phyloP scores from a whole-genome alignment of 1,139 yeast species.

The Sugiyamaella xylanicola region DNA sequence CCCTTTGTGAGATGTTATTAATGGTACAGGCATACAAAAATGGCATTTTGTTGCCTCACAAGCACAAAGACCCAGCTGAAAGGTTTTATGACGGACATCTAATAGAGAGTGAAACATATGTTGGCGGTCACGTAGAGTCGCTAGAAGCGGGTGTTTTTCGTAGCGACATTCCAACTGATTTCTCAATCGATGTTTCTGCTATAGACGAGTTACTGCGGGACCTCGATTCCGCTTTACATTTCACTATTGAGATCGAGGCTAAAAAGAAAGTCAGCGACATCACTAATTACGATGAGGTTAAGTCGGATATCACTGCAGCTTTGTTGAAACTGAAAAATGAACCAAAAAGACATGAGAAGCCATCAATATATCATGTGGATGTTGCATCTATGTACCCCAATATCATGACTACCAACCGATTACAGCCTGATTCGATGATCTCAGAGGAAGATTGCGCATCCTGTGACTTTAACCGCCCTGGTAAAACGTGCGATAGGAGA shows the following conservation, averaged over 20 bases:
- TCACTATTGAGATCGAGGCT: constrained; percentile 84
- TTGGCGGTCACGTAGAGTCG: constrained; percentile 98
- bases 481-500: constrained; percentile 87
- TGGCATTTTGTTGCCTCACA: constrained; percentile 82
- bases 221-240: constrained; percentile 73
- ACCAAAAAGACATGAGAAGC: constrained; percentile 72
- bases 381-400: constrained; percentile 99
- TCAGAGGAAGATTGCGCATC: constrained; percentile 95
- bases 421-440: constrained; percentile 98
- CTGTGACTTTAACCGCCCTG: constrained; percentile 96
- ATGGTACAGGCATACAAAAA: constrained; percentile 94
- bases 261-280: constrained; percentile 72
- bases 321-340: constrained; percentile 59
- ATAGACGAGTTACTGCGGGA: constrained; percentile 77
- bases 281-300: constrained; percentile 74
- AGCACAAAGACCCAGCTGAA: constrained; percentile 89
- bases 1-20: constrained; percentile 94
- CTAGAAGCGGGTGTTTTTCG: constrained; percentile 97
- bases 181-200: constrained; percentile 77
- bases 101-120: constrained; percentile 93
- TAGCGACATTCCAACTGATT: constrained; percentile 77
- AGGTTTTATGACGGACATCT: constrained; percentile 93
- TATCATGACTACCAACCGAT: constrained; percentile 94
- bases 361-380: constrained; percentile 94
- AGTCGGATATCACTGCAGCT: constrained; percentile 56